A percentile compares a stretch with the other conserved stretches of the same genome.
phyloP scores from a whole-genome alignment of 345 rosid species.

The Raphanus raphanistrum region DNA sequence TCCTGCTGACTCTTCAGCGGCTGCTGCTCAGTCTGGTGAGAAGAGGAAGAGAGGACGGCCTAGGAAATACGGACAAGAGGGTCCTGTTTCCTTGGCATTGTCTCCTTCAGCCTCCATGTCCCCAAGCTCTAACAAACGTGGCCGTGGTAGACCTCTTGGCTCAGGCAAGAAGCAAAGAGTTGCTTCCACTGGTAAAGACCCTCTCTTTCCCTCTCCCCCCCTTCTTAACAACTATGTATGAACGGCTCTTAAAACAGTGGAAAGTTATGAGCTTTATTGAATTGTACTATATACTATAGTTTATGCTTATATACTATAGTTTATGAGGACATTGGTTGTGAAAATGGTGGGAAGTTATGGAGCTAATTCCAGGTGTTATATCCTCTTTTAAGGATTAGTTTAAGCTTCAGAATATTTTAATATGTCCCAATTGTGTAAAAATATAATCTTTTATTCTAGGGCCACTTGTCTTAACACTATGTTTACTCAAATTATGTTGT shows the following conservation, averaged over 20 bases:
- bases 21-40: slow-evolving; percentile 35
- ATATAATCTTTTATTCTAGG: slow-evolving; percentile 17
- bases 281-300: background rate
- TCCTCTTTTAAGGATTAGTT: background rate
- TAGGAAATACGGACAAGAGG: slow-evolving; percentile 80
- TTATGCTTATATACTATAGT: background rate
- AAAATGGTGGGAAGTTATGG: slow-evolving; percentile 17
- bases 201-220: background rate
- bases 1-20: slow-evolving; percentile 42
- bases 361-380: no score
- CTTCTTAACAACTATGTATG: background rate
- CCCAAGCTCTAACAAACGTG: slow-evolving; percentile 69
- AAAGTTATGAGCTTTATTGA: background rate
- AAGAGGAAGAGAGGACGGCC: slow-evolving; percentile 94
- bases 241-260: slow-evolving; percentile 2
- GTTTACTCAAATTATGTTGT: background rate
- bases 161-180: slow-evolving; percentile 75
- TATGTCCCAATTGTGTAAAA: background rate
- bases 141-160: slow-evolving; percentile 93
- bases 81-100: slow-evolving; percentile 75
- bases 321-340: slow-evolving; percentile 6
- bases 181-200: slow-evolving; percentile 59
- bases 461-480: background rate
- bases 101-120: slow-evolving; percentile 50
- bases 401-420: slow-evolving; percentile 25